Evolutionary conservation across 2,329 filamentous ascomycete genomes (phyloP).

Genomic region (Clarireedia monteithiana): DNA sequence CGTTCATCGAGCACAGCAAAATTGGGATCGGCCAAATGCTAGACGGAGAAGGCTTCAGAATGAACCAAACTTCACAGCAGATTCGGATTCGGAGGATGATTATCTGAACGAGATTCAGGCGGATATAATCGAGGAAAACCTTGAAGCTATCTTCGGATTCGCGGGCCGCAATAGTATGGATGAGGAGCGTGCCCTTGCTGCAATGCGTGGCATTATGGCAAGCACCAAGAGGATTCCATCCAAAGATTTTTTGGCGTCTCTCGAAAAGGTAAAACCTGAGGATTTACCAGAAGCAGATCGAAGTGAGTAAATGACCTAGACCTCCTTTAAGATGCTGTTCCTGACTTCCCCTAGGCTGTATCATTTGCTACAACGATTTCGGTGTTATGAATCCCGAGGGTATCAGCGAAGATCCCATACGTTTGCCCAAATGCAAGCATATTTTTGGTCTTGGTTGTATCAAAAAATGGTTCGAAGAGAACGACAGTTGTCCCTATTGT

Average conservation of each 20-base stretch:
- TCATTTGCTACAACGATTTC: constrained; percentile 59
- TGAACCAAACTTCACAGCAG: not conserved
- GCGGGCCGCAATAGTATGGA: not conserved
- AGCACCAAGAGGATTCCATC: constrained; percentile 23
- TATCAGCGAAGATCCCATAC: constrained; percentile 46
- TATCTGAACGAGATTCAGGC: not conserved
- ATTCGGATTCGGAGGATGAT: not conserved
- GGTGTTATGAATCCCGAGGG: constrained; percentile 50
- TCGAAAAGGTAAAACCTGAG: constrained; percentile 23
- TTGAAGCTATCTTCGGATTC: not conserved
- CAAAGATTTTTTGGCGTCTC: constrained; percentile 23
- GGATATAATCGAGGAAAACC: not conserved
- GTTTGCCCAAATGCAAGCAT: constrained; percentile 55
- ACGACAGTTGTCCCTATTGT: constrained; percentile 57
- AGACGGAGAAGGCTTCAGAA: not conserved
- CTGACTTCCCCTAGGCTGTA: constrained; percentile 39
- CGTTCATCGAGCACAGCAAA: not conserved
- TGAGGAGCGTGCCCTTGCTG: constrained; percentile 5
- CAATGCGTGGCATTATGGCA: constrained; percentile 18
- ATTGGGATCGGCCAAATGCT: not conserved
- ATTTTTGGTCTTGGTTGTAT: constrained; percentile 58
- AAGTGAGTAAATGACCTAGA: constrained; percentile 20
- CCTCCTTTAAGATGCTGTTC: not conserved
- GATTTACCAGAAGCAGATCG: constrained; percentile 22
- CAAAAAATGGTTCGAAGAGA: constrained; percentile 57